Evolutionary conservation across 192 early-diverging fungal genomes (phyloP).

Genomic region (Podila verticillata): DNA sequence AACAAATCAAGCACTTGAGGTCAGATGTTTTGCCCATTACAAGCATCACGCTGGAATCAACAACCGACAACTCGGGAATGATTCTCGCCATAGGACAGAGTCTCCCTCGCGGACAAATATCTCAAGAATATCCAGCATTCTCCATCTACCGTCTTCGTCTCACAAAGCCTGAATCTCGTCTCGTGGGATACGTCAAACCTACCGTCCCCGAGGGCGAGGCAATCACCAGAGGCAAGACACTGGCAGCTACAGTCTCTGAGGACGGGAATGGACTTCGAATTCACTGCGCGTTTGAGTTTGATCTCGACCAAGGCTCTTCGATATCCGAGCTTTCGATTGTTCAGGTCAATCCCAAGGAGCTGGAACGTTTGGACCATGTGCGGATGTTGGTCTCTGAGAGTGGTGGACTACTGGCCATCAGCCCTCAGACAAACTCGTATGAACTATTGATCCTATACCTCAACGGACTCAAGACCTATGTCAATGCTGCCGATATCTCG

Average conservation of each 20-base stretch:
- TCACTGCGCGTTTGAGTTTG: slow-evolving; percentile 38
- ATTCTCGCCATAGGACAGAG: slow-evolving; percentile 43
- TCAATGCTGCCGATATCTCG: slow-evolving; percentile 31
- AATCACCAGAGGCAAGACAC: slow-evolving; percentile 30
- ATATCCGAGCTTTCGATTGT: slow-evolving; percentile 36
- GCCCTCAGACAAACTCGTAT: slow-evolving; percentile 39
- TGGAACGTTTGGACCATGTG: slow-evolving; percentile 24
- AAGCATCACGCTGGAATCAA: slow-evolving; percentile 36
- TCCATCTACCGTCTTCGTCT: slow-evolving; percentile 48
- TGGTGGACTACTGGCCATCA: slow-evolving; percentile 40
- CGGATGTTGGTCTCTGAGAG: slow-evolving; percentile 29
- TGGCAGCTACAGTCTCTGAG: slow-evolving; percentile 31
- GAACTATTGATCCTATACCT: slow-evolving; percentile 41
- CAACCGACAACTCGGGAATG: slow-evolving; percentile 19
- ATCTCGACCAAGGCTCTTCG: slow-evolving; percentile 13
- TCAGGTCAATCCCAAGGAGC: slow-evolving; percentile 37
- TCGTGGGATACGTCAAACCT: slow-evolving; percentile 40
- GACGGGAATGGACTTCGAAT: slow-evolving; percentile 38
- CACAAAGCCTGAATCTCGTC: slow-evolving; percentile 26
- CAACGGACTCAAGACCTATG: slow-evolving; percentile 32
- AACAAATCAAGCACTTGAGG: slow-evolving; percentile 22
- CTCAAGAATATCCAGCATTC: slow-evolving; percentile 26
- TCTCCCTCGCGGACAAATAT: not conserved
- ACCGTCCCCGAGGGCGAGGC: slow-evolving; percentile 36
- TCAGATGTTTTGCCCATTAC: slow-evolving; percentile 35